phyloP scores from a whole-genome alignment of 2,329 filamentous ascomycete genomes.

The Teratosphaeria gauchensis region DNA sequence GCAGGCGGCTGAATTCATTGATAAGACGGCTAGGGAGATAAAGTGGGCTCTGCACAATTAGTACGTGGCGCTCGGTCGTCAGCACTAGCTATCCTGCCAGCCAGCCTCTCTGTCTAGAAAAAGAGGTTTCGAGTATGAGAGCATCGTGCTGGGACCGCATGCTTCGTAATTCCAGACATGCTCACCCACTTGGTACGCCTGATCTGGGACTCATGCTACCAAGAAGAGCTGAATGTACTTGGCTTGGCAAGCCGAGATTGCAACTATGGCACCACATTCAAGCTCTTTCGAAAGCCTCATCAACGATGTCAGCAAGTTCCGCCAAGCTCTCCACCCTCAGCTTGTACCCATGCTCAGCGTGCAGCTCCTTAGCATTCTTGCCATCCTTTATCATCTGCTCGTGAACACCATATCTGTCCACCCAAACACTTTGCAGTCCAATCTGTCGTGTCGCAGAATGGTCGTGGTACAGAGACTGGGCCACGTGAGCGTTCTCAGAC shows the following conservation, averaged over 20 bases:
- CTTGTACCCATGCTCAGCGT: slow-evolving; percentile 42
- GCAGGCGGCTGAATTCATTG: background rate
- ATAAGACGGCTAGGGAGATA: background rate
- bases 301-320: slow-evolving; percentile 51
- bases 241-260: too few species aligned
- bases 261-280: background rate
- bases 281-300: slow-evolving; percentile 25
- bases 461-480: slow-evolving; percentile 58
- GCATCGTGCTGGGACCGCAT: too few species aligned
- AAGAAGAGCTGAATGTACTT: too few species aligned
- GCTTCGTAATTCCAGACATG: background rate
- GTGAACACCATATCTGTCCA: slow-evolving; percentile 44
- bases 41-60: background rate
- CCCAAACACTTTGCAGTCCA: slow-evolving; percentile 57
- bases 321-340: slow-evolving; percentile 51
- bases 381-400: slow-evolving; percentile 31
- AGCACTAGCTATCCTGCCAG: too few species aligned
- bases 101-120: too few species aligned
- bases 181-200: too few species aligned
- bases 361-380: slow-evolving; percentile 26
- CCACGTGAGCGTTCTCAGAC: slow-evolving; percentile 54
- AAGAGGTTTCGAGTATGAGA: too few species aligned
- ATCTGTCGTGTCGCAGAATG: slow-evolving; percentile 54
- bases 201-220: too few species aligned
- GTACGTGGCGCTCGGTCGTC: background rate